phyloP scores from a whole-genome alignment of 2,329 filamentous ascomycete genomes.

The Rugonectria rugulosa region DNA sequence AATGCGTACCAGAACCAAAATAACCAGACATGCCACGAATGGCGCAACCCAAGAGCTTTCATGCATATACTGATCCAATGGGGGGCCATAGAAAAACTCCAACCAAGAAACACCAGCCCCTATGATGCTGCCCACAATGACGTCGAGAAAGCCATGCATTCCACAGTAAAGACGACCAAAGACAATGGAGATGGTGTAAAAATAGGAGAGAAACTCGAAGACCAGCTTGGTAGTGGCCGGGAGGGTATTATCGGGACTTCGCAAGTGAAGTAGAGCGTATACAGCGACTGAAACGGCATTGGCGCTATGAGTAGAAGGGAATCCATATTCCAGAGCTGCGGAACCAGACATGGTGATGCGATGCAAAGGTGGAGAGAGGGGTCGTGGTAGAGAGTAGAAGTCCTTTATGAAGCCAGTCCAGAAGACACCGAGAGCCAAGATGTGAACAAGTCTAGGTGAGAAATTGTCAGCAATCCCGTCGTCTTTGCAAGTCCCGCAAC shows the following conservation, averaged over 20 bases:
- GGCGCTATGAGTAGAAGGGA: conserved; percentile 95
- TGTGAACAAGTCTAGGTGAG: conserved; percentile 68
- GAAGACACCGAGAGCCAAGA: conserved; percentile 81
- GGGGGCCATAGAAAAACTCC: conserved; percentile 67
- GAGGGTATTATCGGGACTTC: conserved; percentile 69
- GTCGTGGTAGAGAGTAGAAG: conserved; percentile 88
- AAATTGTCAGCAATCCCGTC: conserved; percentile 28
- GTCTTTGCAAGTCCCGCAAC: too few relatives aligned
- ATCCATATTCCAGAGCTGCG: conserved; percentile 93
- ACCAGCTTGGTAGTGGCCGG: conserved; percentile 64
- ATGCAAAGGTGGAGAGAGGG: conserved; percentile 88
- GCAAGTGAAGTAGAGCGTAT: conserved; percentile 78
- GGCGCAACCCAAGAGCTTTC: conserved; percentile 70
- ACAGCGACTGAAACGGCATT: conserved; percentile 95
- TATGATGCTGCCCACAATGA: conserved; percentile 79
- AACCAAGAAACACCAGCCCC: conserved; percentile 70
- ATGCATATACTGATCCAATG: conserved; percentile 76
- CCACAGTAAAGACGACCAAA: conserved; percentile 94
- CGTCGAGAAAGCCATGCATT: conserved; percentile 97
- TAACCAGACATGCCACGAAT: conserved; percentile 66
- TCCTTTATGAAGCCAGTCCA: conserved; percentile 95
- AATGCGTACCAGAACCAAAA: conserved; percentile 81
- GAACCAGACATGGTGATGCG: conserved; percentile 98
- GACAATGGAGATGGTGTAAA: conserved; percentile 89
- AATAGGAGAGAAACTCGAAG: conserved; percentile 76